Evolutionary conservation across 192 early-diverging fungal species (phyloP), one percentile per base, ranked within the genome.

Genomic region (Spizellomyces punctatus): DNA sequence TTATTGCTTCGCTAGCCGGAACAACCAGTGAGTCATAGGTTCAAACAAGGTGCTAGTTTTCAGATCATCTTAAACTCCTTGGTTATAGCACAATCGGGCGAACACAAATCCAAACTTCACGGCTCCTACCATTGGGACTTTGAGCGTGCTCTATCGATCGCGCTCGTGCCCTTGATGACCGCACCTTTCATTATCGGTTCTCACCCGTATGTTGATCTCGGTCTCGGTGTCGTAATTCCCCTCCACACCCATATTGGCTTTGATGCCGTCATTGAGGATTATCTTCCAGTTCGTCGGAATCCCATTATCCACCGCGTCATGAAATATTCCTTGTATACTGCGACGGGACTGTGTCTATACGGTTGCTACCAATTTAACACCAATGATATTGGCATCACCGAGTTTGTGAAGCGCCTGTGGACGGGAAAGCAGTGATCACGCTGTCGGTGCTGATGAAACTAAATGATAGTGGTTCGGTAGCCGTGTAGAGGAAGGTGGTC

Each of bases 91-190:
- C 43, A 60, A 21, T 6, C 58, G 16, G 68, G 68, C 47, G 68
- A 76, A 58, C 49, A 60, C 63, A 85, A 83, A 55, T 76, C 73
- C 41, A 67, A 72, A 27, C 80, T 90, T 48, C 86, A 93, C 75
- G 97, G 97, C 21, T 93, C 93, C 50, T 93, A 95, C 80, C 97
- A 98, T 85, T 99, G 97, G 97, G 88, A 91, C 86, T 85, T 91
- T 76, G 97, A 99, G 76, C 95, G 97, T 54, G 88, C 85, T n/a
- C 76, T 95, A 19, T 87, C 90, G 52, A 22, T 93, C 47, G 85
- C 90, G 21, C 73, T 91, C 64, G 73, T 94, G 22, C 95, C 95
- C 21, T 76, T 96, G 27, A 76, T 95, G 52, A 88, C 80, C 14
- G 87, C 89, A n/a, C 91, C 93, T 46, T 80, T 93, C 49, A 72